phyloP scores from a whole-genome alignment of 768 basidiomycete genomes.

The Symmetrospora coprosmae region DNA sequence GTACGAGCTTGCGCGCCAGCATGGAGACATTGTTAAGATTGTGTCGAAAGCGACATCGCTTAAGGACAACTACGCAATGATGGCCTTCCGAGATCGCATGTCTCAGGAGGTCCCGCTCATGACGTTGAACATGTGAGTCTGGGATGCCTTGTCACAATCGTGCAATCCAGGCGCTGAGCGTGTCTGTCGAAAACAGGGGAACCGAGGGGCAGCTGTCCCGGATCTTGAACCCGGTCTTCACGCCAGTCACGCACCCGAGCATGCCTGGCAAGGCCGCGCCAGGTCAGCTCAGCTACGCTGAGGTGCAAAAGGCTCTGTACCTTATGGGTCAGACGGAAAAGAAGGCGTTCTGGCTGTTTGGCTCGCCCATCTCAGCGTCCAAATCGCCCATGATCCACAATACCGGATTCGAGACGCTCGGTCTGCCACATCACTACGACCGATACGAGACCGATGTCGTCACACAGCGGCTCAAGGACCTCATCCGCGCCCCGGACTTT shows the following conservation, averaged over 20 bases:
- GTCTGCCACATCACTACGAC: slow-evolving; percentile 67
- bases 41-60: slow-evolving; percentile 65
- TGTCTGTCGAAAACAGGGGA: slow-evolving; percentile 28
- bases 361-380: slow-evolving; percentile 71
- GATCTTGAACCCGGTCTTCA: slow-evolving; percentile 68
- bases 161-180: not conserved
- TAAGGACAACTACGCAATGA: slow-evolving; percentile 65
- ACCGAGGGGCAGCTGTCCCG: slow-evolving; percentile 71
- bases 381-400: slow-evolving; percentile 91
- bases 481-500: slow-evolving; percentile 56
- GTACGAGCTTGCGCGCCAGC: slow-evolving; percentile 50
- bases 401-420: slow-evolving; percentile 62
- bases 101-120: slow-evolving; percentile 49
- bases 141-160: too few species aligned
- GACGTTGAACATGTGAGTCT: slow-evolving; percentile 66
- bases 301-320: slow-evolving; percentile 69
- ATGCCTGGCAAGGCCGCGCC: slow-evolving; percentile 80
- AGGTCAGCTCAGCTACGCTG: slow-evolving; percentile 74
- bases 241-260: slow-evolving; percentile 75
- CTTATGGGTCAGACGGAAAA: slow-evolving; percentile 65
- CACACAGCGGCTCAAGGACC: slow-evolving; percentile 50
- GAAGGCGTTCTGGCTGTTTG: slow-evolving; percentile 70
- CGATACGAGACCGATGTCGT: slow-evolving; percentile 60
- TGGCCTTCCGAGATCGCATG: slow-evolving; percentile 58
- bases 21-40: slow-evolving; percentile 84